Conservation (phyloP, 2,329 filamentous ascomycete species). For the Venturia effusa region DNA sequence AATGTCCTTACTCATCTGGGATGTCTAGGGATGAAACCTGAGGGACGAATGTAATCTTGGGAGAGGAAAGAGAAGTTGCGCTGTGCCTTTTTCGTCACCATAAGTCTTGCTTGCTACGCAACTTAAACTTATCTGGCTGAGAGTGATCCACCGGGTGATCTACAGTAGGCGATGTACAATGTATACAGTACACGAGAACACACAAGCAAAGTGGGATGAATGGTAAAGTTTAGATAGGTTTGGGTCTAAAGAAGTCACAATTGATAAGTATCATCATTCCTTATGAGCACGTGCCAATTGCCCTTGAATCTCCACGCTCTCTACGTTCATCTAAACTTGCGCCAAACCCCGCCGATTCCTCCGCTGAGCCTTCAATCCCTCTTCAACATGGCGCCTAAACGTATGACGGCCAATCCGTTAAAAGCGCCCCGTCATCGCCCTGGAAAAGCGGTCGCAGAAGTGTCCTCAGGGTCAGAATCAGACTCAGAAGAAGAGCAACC, state of each 20-base stretch:
- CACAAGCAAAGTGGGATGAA: too few relatives aligned
- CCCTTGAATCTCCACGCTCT: too few relatives aligned
- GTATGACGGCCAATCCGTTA: constrained; percentile 87
- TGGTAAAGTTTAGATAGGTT: too few relatives aligned
- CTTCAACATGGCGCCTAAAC: constrained; percentile 45
- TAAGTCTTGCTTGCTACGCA: neutral
- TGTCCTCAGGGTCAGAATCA: constrained; percentile 35
- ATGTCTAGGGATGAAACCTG: neutral
- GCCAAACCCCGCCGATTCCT: neutral
- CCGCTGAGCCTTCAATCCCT: neutral
- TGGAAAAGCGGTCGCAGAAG: constrained; percentile 57
- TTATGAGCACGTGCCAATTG: neutral
- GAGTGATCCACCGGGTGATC: too few relatives aligned
- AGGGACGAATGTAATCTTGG: neutral
- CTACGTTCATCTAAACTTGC: neutral
- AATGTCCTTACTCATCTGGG: neutral
- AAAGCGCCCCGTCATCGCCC: constrained; percentile 74
- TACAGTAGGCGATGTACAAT: too few relatives aligned
- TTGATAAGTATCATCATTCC: too few relatives aligned
- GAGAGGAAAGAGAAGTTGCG: neutral
- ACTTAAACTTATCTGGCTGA: too few relatives aligned
- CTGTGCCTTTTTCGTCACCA: neutral
- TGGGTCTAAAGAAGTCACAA: too few relatives aligned
- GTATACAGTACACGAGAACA: too few relatives aligned
- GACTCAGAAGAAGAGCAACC: constrained; percentile 39